Evolutionary conservation across 176 grass and related monocot species (phyloP).

Genomic region (sorghum (Sorghum bicolor)): Sorghum_bicolor_NCBIv3 NC_012871.2:12499001-12499500

Average conservation of each 20-base stretch:
- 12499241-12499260: conserved; percentile 36
- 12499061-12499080: neutral
- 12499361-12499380: conserved; percentile 35
- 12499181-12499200: conserved; percentile 47
- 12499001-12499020: neutral
- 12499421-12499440: conserved; percentile 34
- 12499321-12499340: conserved; percentile 61
- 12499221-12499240: conserved; percentile 47
- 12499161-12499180: conserved; percentile 47
- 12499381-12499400: conserved; percentile 32
- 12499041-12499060: neutral
- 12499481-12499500: conserved; percentile 31
- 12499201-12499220: conserved; percentile 6
- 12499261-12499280: conserved; percentile 28
- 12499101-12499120: neutral
- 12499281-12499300: conserved; percentile 26
- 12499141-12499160: neutral
- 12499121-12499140: neutral
- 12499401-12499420: conserved; percentile 47
- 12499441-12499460: conserved; percentile 12
- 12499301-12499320: conserved; percentile 45
- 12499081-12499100: neutral
- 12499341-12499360: neutral
- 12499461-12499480: conserved; percentile 32
- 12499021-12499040: neutral